phyloP scores from a whole-genome alignment of 345 rosid genomes.

The Erucastrum elatum region DNA sequence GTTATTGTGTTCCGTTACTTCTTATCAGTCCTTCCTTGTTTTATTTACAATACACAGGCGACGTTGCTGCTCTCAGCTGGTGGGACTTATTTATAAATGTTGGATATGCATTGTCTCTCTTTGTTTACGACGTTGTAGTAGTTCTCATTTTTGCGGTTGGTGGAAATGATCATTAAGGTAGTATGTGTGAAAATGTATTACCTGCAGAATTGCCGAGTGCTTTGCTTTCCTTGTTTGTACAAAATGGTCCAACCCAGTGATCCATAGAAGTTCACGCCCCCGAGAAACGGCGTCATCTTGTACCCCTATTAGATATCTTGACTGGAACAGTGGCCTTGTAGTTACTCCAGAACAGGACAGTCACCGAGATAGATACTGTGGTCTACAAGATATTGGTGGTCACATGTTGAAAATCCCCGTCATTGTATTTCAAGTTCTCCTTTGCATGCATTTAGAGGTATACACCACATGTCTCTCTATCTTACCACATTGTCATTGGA shows the following conservation, averaged over 20 bases:
- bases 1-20: neutral
- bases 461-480: slow-evolving; percentile 38
- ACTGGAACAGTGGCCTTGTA: slow-evolving; percentile 87
- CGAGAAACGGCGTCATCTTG: slow-evolving; percentile 72
- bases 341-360: slow-evolving; percentile 66
- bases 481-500: slow-evolving; percentile 25
- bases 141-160: neutral
- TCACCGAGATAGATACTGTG: slow-evolving; percentile 61
- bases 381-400: slow-evolving; percentile 92
- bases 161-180: slow-evolving; percentile 24
- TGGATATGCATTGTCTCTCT: slow-evolving; percentile 53
- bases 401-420: slow-evolving; percentile 89
- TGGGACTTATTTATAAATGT: slow-evolving; percentile 95
- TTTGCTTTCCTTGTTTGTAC: slow-evolving; percentile 96
- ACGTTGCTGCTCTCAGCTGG: slow-evolving; percentile 85
- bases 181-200: slow-evolving; percentile 18
- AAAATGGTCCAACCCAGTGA: slow-evolving; percentile 96
- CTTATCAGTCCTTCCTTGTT: slow-evolving; percentile 15
- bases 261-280: slow-evolving; percentile 62
- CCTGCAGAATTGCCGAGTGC: slow-evolving; percentile 91
- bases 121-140: neutral
- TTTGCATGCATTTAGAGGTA: slow-evolving; percentile 95
- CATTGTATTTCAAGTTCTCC: slow-evolving; percentile 81
- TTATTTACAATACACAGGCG: slow-evolving; percentile 56
- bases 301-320: slow-evolving; percentile 63